phyloP scores from a whole-genome alignment of 75 land plant species.

The Adiantum capillusveneris region DNA sequence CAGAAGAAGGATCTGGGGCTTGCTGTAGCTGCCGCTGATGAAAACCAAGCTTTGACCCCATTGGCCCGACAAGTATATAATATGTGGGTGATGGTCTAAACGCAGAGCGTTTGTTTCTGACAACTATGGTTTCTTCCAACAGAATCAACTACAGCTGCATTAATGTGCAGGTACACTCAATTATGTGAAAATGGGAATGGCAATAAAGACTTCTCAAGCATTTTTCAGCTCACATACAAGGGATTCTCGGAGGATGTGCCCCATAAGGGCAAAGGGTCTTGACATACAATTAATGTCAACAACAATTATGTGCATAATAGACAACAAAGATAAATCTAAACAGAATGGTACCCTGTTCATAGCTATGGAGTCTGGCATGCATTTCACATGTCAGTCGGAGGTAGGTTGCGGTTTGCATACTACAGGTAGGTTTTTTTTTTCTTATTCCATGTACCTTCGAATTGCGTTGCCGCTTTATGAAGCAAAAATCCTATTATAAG shows the following conservation, averaged over 20 bases:
- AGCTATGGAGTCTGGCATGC: too few species aligned
- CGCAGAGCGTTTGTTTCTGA: not conserved
- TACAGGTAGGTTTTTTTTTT: too few species aligned
- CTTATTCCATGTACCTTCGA: too few species aligned
- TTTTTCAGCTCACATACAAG: conserved; percentile 52
- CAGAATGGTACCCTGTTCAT: too few species aligned
- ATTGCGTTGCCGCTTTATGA: too few species aligned
- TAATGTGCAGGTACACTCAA: conserved; percentile 37
- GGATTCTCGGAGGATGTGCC: conserved; percentile 37
- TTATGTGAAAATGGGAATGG: conserved; percentile 48
- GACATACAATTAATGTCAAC: too few species aligned
- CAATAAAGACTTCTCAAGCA: conserved; percentile 62
- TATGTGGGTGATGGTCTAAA: conserved; percentile 27
- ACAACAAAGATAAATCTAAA: too few species aligned
- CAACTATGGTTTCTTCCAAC: not conserved
- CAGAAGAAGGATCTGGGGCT: conserved; percentile 82
- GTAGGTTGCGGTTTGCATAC: too few species aligned
- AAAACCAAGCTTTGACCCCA: conserved; percentile 34
- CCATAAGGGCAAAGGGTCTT: not conserved
- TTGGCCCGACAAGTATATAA: conserved; percentile 44
- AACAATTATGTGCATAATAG: too few species aligned
- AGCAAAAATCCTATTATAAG: too few species aligned
- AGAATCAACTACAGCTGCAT: not conserved
- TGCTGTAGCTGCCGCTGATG: conserved; percentile 58
- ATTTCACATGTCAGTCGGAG: too few species aligned